Percentiles rank a stretch among this genome's conserved stretches.
Conservation (phyloP, 2,329 filamentous ascomycete species). For the Botrytis medusae region DNA sequence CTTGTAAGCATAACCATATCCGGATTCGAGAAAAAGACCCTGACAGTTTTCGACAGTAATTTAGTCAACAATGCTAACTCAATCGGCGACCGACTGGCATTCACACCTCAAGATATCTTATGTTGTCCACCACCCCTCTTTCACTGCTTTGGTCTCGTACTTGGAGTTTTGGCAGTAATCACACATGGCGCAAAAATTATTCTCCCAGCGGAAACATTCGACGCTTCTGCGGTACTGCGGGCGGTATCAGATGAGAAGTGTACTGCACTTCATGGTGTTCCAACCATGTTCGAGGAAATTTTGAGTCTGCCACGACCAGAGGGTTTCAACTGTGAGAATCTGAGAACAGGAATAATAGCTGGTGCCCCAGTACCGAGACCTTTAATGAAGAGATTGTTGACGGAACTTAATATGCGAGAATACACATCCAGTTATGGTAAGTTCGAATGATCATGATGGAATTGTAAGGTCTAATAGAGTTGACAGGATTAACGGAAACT, state of each 20-base stretch:
- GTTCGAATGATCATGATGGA: background rate
- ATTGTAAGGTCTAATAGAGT: background rate
- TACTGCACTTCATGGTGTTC: constrained; percentile 78
- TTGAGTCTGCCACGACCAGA: constrained; percentile 24
- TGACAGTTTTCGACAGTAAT: constrained; percentile 26
- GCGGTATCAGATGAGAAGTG: constrained; percentile 67
- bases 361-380: constrained; percentile 74
- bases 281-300: constrained; percentile 61
- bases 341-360: constrained; percentile 77
- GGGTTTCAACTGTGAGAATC: constrained; percentile 43
- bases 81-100: constrained; percentile 45
- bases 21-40: background rate
- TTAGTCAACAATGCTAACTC: constrained; percentile 34
- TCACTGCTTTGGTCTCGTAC: constrained; percentile 79
- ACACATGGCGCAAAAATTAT: constrained; percentile 65
- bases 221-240: constrained; percentile 62
- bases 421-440: constrained; percentile 48
- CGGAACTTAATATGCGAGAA: constrained; percentile 70
- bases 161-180: constrained; percentile 48
- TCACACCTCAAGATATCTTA: constrained; percentile 65
- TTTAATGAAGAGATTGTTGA: constrained; percentile 71
- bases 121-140: constrained; percentile 78
- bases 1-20: constrained; percentile 27
- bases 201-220: constrained; percentile 73
- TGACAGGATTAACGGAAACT: constrained; percentile 65